Base-by-base conservation (phyloP, 2,329 filamentous ascomycete genomes). In the Ophiostoma ulmi region DNA sequence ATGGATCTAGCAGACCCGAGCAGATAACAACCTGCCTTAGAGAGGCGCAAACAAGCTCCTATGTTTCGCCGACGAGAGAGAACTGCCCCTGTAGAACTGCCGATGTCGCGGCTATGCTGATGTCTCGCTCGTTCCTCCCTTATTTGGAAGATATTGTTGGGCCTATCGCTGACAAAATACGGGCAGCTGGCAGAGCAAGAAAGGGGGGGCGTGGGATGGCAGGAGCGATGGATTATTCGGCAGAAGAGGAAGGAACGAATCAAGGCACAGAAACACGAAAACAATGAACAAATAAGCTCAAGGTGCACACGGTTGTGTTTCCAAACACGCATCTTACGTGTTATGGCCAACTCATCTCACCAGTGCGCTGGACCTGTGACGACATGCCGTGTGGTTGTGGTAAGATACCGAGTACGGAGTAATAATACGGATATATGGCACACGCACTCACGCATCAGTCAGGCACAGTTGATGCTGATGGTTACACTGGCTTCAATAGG, bases 321-420 rank as follows among this genome's bases (percentile, higher is more conserved):
- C 14, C 20, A 48, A 13, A 17, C 44, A 48, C 44, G 39, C 14
- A 48, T 4, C 14, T 14, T 26, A 26, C 52, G 22, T 58, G 44
- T 17, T n/a, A 35, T 17, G 31, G 17, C 61, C 61, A 22, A 11
- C 44, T 48, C 44, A 48, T 48, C 44, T 20, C 61, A 64, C 35
- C 31, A 36, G 36, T 70, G 67, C 36, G 70, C 38, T 69, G 70
- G 70, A 35, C 68, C 61, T 69, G 61, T 71, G 70, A 69, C 68
- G 64, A 69, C 70, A 69, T 69, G 70, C 67, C 70, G 70, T 63
- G 64, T 67, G 70, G 64, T n/a, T 48, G 7, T n/a, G 17, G 44
- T 48, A 39, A 39, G 38, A 39, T 39, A 48, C 44, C 20, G 44
- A 20, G 44, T 39, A n/a, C 17, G 44, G 17, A n/a, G 44, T 17